A percentile compares a stretch with the other conserved stretches of the same genome.
Conservation (phyloP, 2,329 filamentous ascomycete species). For the Didymella exigua region DNA sequence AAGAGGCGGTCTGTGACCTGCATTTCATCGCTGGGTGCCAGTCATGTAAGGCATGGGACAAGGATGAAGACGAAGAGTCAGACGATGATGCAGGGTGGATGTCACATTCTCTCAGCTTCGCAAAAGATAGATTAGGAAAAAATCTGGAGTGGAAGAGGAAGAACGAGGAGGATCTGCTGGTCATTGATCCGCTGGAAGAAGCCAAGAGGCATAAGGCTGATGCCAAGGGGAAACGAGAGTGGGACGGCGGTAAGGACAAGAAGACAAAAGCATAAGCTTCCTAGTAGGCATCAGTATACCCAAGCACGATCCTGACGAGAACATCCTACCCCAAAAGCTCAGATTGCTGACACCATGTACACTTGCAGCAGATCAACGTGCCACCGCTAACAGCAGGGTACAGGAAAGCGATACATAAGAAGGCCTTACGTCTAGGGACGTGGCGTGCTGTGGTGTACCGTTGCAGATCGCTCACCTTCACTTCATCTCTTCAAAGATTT, state of each 20-base stretch:
- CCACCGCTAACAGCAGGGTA: neutral
- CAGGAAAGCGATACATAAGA: neutral
- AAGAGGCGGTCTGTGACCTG: conserved; percentile 75
- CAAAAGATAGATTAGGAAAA: conserved; percentile 88
- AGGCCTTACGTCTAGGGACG: neutral
- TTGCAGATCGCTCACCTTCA: conserved; percentile 9
- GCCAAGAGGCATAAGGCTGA: conserved; percentile 71
- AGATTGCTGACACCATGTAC: neutral
- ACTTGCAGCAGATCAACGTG: neutral
- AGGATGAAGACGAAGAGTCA: conserved; percentile 67
- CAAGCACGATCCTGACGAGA: neutral
- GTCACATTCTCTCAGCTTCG: conserved; percentile 82
- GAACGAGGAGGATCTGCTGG: conserved; percentile 86
- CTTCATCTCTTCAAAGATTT: no score
- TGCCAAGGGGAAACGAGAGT: conserved; percentile 53
- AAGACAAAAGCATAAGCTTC: conserved; percentile 19
- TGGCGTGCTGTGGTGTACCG: neutral
- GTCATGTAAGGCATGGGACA: conserved; percentile 86
- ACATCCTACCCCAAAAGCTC: neutral
- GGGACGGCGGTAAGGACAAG: conserved; percentile 33
- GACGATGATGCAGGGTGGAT: conserved; percentile 74
- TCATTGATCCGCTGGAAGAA: conserved; percentile 90
- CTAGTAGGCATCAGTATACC: neutral
- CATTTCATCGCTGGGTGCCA: conserved; percentile 97
- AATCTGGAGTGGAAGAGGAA: conserved; percentile 88